A percentile compares a stretch with the other conserved stretches of the same genome.
These are phyloP conservation scores for Triticum turgidum DNA, from an alignment of 176 grass and related monocot genomes.

Conservation along the genomic window DNA sequence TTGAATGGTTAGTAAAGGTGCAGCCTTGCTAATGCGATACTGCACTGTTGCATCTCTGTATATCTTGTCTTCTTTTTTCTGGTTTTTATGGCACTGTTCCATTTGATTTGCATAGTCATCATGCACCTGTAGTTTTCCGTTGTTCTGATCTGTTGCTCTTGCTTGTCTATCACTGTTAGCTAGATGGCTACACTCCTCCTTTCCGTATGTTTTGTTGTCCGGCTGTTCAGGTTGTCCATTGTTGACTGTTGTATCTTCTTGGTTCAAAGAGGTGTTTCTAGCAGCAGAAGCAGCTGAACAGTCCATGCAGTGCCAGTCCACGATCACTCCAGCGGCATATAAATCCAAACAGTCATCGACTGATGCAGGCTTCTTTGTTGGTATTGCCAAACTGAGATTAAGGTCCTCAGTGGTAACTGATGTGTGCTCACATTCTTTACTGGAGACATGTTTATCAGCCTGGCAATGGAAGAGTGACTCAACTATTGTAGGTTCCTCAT, in stretches of 20 bases:
- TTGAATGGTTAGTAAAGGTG: slow-evolving; percentile 55
- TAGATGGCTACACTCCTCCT: neutral
- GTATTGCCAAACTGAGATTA: slow-evolving; percentile 67
- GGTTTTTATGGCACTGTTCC: neutral
- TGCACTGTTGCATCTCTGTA: slow-evolving; percentile 30
- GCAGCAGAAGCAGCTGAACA: slow-evolving; percentile 7
- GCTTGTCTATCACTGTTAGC: neutral
- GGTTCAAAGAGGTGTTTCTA: neutral
- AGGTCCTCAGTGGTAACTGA: slow-evolving; percentile 55
- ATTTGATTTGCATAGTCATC: neutral
- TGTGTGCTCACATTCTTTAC: slow-evolving; percentile 49
- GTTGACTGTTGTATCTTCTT: neutral
- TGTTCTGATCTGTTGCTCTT: neutral
- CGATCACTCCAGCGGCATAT: slow-evolving; percentile 57
- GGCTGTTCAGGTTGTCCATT: neutral
- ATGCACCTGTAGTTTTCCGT: neutral
- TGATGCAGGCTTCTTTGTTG: slow-evolving; percentile 57
- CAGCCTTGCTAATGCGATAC: slow-evolving; percentile 22
- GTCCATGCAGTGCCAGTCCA: slow-evolving; percentile 40
- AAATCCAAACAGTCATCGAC: slow-evolving; percentile 64
- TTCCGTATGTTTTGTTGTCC: neutral
- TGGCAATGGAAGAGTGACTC: neutral
- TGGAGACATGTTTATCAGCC: slow-evolving; percentile 49
- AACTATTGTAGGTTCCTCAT: slow-evolving; percentile 42
- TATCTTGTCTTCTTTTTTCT: slow-evolving; percentile 18